Base-by-base conservation (phyloP, 73 alveolate species). In the Breviolum minutum region DNA sequence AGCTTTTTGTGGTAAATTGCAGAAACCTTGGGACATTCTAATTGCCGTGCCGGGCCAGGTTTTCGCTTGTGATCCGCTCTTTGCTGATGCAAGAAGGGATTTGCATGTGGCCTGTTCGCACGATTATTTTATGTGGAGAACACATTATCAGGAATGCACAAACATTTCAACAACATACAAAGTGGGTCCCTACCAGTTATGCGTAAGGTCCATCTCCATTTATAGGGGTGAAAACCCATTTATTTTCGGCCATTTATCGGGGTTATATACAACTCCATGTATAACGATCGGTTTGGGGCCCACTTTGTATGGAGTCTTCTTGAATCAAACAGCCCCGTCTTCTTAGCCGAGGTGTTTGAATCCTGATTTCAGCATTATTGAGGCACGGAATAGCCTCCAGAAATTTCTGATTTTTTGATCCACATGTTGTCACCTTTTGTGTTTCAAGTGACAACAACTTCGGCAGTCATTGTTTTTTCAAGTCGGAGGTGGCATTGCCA, bases 41-140 rank as follows among this genome's bases (percentile, higher is more conserved):
- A 14, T 8, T 5, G 61, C n/a, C 54, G 1, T 48, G 40, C 68
- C 64, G 17, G 5, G 69, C 20, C 85, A 94, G 99, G 99, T 94
- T 94, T 26, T 94, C 99, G 30, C 84, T 94, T 92, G 99, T 94
- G 80, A 63, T 94, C 93, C 99, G 99, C 48, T 94, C 99, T 71
- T 80, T 94, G 99, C 99, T 94, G 94, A 79, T 94, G 99, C 99
- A 94, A 64, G 99, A 94, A 64, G 99, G 99, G 71, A 94, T 94
- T 63, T 94, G 99, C 85, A 29, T 94, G 99, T 19, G 81, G 85
- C 88, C 77, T 0, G 95, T 7, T 64, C 2, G 91, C 32, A 17
- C 40, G 63, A 81, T 48, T 13, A 0, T 40, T 40, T 40, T 40
- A 40, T 40, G 40, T 24, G 16, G 32, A 73, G 83, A 24, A 14